Percentiles rank a stretch among this genome's conserved stretches.
Evolutionary conservation across 345 rosid species (phyloP).

Genomic region (Corchorus olitorius): DNA sequence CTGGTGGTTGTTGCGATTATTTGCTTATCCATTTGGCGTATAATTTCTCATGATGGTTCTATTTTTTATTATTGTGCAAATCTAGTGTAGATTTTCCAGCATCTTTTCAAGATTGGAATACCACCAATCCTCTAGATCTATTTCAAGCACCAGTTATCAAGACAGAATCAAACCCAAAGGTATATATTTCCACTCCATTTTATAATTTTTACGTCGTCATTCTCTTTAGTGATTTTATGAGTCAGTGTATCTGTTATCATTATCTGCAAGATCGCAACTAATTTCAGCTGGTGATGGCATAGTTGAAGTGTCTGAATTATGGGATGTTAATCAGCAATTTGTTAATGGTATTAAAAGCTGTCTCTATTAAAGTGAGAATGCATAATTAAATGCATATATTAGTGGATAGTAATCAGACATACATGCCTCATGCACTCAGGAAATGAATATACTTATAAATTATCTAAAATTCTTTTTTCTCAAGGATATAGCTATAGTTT

Average conservation of each 20-base stretch:
- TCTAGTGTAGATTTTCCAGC: constrained; percentile 93
- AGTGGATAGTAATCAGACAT: constrained; percentile 2
- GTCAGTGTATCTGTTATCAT: neutral
- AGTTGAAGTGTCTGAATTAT: constrained; percentile 9
- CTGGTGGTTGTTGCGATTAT: neutral
- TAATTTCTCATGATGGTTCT: neutral
- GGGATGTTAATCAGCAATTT: neutral
- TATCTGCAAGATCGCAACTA: neutral
- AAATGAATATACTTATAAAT: neutral
- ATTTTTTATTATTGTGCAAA: constrained; percentile 29
- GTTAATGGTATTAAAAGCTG: neutral
- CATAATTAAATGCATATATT: neutral
- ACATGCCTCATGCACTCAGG: neutral
- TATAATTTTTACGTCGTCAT: neutral
- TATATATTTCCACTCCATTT: constrained; percentile 20
- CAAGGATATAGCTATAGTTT: neutral
- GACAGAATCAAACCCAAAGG: constrained; percentile 88
- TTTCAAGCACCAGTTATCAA: constrained; percentile 69
- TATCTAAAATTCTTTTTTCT: neutral
- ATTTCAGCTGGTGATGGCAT: neutral
- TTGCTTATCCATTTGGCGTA: neutral
- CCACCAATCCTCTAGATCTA: constrained; percentile 73
- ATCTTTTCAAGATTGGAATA: constrained; percentile 73
- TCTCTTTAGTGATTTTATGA: constrained; percentile 12
- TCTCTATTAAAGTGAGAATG: neutral